Evolutionary conservation across 352 stramenopile species (phyloP).

Genomic region (Globisporangium cystogenes): DNA sequence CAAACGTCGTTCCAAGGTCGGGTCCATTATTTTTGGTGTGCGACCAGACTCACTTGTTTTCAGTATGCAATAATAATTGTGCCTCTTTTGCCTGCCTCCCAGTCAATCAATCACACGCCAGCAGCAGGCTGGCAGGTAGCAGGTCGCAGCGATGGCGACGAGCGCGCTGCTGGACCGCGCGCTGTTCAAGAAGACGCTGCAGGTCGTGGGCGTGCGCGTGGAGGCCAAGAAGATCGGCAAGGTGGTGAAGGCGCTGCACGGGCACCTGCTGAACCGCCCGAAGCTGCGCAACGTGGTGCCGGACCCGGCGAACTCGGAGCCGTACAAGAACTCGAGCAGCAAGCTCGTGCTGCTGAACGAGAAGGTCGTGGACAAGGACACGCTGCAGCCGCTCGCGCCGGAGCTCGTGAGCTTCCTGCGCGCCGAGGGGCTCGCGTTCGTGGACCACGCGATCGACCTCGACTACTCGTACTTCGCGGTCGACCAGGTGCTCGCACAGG

Average conservation of each 20-base stretch:
- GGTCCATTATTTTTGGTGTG: too few relatives aligned
- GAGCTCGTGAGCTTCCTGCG: conserved; percentile 53
- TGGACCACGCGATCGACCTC: conserved; percentile 63
- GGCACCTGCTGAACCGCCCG: conserved; percentile 66
- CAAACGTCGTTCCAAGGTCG: too few relatives aligned
- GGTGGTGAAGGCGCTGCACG: conserved; percentile 65
- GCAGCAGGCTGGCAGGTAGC: too few relatives aligned
- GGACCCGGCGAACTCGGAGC: conserved; percentile 52
- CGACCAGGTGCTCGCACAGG: conserved; percentile 70
- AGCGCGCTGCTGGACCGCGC: conserved; percentile 50
- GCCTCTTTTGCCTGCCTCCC: too few relatives aligned
- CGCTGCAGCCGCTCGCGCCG: conserved; percentile 37
- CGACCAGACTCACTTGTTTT: too few relatives aligned
- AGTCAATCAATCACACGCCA: too few relatives aligned
- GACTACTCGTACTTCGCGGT: conserved; percentile 78
- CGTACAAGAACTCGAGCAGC: conserved; percentile 54
- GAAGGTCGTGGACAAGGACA: conserved; percentile 50
- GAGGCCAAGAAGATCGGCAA: conserved; percentile 77
- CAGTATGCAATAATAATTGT: too few relatives aligned
- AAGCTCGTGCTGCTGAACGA: conserved; percentile 73
- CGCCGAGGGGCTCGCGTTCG: conserved; percentile 50
- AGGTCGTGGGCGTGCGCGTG: conserved; percentile 66
- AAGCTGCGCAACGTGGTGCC: conserved; percentile 73
- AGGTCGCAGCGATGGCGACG: conserved; percentile 14
- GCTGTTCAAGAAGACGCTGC: conserved; percentile 65